These are phyloP conservation scores for Mortierella sp. DNA, from an alignment of 371 early-diverging fungal genomes.

Conservation along the genomic window DNA sequence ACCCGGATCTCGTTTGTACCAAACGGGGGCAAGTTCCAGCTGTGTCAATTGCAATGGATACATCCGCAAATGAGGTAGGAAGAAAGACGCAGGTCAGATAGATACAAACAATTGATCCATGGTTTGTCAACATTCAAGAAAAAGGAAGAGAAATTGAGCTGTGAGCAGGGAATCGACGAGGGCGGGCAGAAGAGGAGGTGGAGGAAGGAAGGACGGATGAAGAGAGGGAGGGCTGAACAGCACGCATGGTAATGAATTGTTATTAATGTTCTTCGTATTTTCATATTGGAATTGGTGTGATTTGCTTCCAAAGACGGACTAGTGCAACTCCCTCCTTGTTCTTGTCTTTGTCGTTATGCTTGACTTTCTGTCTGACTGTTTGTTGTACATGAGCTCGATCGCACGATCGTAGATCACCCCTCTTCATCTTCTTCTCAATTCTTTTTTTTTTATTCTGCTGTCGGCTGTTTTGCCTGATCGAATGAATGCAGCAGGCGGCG, in stretches of 20 bases:
- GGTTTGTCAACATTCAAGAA: neutral
- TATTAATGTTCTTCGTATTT: neutral
- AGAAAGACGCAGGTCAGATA: neutral
- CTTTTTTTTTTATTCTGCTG: neutral
- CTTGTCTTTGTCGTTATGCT: neutral
- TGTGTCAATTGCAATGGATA: slow-evolving; percentile 5
- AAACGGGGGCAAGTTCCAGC: slow-evolving; percentile 60
- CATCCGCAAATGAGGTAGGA: neutral
- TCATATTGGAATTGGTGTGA: neutral
- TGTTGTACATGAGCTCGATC: neutral
- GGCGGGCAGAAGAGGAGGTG: neutral
- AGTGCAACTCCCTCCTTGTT: neutral
- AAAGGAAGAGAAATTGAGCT: neutral
- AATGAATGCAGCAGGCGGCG: neutral
- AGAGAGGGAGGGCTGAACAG: neutral
- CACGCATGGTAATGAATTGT: neutral
- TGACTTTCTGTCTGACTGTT: neutral
- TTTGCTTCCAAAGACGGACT: slow-evolving; percentile 30
- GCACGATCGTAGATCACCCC: neutral
- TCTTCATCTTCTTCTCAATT: neutral
- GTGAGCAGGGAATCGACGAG: neutral
- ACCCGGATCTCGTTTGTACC: slow-evolving; percentile 59
- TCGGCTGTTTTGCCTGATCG: neutral
- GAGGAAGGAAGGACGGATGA: neutral
- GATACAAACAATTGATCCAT: neutral